Evolutionary conservation across 169 alveolate species (phyloP).

Genomic region (Cryptosporidium parvum): DNA sequence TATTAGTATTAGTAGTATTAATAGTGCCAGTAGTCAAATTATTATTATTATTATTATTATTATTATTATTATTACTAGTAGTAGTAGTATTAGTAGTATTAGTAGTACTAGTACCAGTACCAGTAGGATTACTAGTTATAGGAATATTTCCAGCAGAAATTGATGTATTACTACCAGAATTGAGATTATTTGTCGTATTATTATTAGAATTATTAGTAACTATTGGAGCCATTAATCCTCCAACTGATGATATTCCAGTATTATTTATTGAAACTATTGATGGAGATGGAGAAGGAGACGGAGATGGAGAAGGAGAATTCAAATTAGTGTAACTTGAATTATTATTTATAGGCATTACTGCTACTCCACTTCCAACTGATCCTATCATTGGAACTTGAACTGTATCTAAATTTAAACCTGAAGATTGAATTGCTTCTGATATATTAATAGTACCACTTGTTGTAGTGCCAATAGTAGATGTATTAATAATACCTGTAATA

Average conservation of each 20-base stretch:
- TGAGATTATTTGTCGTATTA: neutral
- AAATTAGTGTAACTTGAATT: neutral
- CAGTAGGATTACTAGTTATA: no score
- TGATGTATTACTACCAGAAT: neutral
- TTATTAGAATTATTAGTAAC: neutral
- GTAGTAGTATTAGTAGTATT: neutral
- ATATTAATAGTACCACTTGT: no score
- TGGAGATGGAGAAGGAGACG: neutral
- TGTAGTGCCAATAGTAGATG: neutral
- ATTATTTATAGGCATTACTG: neutral
- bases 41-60: neutral
- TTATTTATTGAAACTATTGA: conserved; percentile 1
- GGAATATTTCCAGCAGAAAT: no score
- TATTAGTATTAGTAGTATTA: neutral
- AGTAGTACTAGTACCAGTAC: no score
- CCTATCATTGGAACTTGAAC: neutral
- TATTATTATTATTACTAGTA: neutral
- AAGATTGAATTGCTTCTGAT: neutral
- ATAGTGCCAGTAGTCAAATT: neutral
- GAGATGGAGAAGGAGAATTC: neutral
- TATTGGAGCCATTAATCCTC: neutral
- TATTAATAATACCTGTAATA: no score
- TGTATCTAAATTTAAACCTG: neutral
- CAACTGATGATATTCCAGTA: neutral
- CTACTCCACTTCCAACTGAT: neutral